These are phyloP conservation scores for Eragrostis nindensis DNA, from an alignment of 176 grass and related monocot genomes.

Conservation along the genomic window DNA sequence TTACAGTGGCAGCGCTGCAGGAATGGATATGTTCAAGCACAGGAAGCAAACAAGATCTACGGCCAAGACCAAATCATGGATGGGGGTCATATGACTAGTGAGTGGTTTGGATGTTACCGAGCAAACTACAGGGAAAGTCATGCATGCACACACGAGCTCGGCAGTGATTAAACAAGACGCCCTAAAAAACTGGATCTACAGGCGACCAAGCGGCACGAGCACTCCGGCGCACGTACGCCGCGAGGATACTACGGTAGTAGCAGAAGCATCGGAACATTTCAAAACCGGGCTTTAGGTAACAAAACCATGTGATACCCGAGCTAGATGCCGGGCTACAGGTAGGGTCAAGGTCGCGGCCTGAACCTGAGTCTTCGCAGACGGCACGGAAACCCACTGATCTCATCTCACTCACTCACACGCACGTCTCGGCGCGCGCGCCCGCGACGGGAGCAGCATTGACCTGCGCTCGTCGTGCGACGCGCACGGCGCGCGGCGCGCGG, in stretches of 20 bases:
- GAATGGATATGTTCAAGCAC: not conserved
- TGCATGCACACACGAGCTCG: not conserved
- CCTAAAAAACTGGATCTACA: constrained; percentile 49
- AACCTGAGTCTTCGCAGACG: constrained; percentile 1
- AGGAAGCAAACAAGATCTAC: constrained; percentile 15
- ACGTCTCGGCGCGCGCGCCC: constrained; percentile 12
- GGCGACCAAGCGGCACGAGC: not conserved
- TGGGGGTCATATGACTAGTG: not conserved
- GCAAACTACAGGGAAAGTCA: not conserved
- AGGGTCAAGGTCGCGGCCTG: not conserved
- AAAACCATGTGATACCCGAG: not conserved
- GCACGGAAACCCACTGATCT: constrained; percentile 21
- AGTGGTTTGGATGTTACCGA: not conserved
- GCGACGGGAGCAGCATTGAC: constrained; percentile 40
- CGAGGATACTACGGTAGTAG: not conserved
- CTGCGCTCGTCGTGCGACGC: not conserved
- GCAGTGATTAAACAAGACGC: not conserved
- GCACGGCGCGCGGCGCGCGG: not conserved
- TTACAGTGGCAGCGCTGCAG: not conserved
- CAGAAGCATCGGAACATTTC: constrained; percentile 38
- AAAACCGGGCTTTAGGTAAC: not conserved
- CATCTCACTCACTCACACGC: not conserved
- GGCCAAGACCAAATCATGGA: not conserved
- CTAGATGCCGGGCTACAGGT: not conserved
- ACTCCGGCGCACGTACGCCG: constrained; percentile 18